Base-by-base conservation (phyloP, 768 basidiomycete genomes). In the Serendipita sp. region DNA sequence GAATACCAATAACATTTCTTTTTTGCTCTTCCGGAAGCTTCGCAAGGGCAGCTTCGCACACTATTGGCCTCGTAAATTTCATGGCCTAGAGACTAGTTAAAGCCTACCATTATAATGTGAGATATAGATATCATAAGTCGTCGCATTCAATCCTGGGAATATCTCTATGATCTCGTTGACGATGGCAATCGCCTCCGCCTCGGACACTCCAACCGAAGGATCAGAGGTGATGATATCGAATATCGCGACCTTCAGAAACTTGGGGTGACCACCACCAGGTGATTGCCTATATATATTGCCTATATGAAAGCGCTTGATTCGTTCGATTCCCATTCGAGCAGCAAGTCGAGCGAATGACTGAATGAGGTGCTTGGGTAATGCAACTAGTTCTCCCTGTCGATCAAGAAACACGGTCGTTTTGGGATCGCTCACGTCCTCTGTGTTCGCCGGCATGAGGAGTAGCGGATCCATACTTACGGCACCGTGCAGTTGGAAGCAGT, bases 401-500 rank as follows among this genome's bases (percentile, higher is more conserved):
- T 95, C 93, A 31, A 97, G 79, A 66, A 90, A 82, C 3, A 82
- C 75, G 2, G 86, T 88, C 30, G 84, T 81, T 4, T 77, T 80
- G 43, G 78, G 78, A 33, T 84, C 81, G 31, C 88, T 84, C 28
- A 64, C 62, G 17, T 82, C 1, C 82, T 77, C 0, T 88, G 63
- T 26, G 3, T 72, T 72, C 13, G 72, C 70, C 1, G 74, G 93
- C 71, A 90, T 81, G 11, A 96, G 75, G n/a, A 94, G 72, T 0
- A 91, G 86, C 0, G 91, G 86, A 67, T 89, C 88, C 72, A 86
- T 85, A 65, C 92, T 83, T 1, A 95, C 82, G 2, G 94, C 93
- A 3, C 94, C 94, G 69, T 94, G 94, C 3, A 94, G 78, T 41
- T 85, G 82, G 72, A 95, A 94, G 17, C 93, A 83, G 1, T 84